Base-by-base conservation (phyloP, 1,139 yeast species). In the Blastobotrys aristatus region DNA sequence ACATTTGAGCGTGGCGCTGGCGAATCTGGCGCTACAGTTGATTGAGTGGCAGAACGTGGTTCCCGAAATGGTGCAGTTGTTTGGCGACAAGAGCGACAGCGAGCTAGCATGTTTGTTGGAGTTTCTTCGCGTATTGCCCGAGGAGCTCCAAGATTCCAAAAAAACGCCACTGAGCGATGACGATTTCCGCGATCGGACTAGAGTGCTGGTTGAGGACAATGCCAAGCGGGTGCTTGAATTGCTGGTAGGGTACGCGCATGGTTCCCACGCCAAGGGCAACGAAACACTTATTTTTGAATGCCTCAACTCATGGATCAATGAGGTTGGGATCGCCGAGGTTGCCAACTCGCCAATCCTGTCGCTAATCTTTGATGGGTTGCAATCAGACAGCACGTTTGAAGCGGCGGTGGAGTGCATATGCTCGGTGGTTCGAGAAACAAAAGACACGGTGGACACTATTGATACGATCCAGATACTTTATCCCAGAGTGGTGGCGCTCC, bases 281-380 rank as follows among this genome's bases (percentile, higher is more conserved):
- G 64, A 54, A 52, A 61, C 50, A 44, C 68, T 80, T 43, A 73
- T 89, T 13, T 74, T 90, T 53, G 84, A 80, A 55, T 86, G 96
- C 64, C 72, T 92, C 53, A 82, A 83, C 58, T 84, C 95, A 29
- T 92, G 98, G 98, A 80, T 92, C 50, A 77, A 76, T 54, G 98
- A 92, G 63, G 79, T 88, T 45, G 35, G 41, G n/a, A 42, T 50
- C 2, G 74, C 88, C 32, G 83, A 79, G 47, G 74, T 79, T 46
- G 66, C 88, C 44, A 71, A 78, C 16, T 77, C 85, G 33, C 75
- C 81, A 17, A 68, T 92, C 43, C 78, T 90, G 24, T 71, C 77
- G 13, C 68, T 89, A 48, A 77, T 90, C 24, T 86, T 89, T 63
- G 75, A 74, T 46, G 84, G 95, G 1, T 69, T 92, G 43, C 62